Conservation (phyloP, 441 rosid genomes). For the Eutrema salsugineum region DNA sequence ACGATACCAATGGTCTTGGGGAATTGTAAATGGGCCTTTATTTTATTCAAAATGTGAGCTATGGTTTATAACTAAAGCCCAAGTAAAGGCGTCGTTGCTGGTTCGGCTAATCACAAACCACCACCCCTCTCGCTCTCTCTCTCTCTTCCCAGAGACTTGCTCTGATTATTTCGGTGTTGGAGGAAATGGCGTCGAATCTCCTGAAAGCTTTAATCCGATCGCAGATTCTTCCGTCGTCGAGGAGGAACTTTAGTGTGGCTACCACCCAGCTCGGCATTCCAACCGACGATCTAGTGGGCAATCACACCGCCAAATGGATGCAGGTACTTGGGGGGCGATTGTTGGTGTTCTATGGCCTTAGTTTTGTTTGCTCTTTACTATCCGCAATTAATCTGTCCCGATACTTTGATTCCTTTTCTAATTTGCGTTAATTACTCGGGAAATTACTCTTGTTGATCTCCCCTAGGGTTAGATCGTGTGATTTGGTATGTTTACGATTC, state of each 20-base stretch:
- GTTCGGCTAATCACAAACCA: neutral
- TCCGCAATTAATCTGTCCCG: neutral
- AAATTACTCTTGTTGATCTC: neutral
- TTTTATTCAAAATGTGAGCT: neutral
- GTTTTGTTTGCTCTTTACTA: neutral
- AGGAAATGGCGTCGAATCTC: constrained; percentile 59
- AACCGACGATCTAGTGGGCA: constrained; percentile 24
- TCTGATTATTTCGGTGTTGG: neutral
- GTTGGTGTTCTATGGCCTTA: neutral
- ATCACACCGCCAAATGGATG: constrained; percentile 99
- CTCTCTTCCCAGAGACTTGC: neutral
- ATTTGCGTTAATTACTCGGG: neutral
- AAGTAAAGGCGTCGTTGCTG: neutral
- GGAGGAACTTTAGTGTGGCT: constrained; percentile 53
- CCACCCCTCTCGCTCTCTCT: neutral
- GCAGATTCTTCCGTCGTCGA: constrained; percentile 35
- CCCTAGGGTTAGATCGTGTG: neutral
- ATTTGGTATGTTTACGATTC: neutral
- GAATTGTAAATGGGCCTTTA: neutral
- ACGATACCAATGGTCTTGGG: neutral
- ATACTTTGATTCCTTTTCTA: neutral
- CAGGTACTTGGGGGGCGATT: constrained; percentile 46
- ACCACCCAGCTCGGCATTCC: constrained; percentile 42
- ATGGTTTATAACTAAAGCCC: neutral
- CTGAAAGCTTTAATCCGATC: constrained; percentile 55